phyloP scores from a whole-genome alignment of 345 rosid species.

The Anastatica hierochuntica region DNA sequence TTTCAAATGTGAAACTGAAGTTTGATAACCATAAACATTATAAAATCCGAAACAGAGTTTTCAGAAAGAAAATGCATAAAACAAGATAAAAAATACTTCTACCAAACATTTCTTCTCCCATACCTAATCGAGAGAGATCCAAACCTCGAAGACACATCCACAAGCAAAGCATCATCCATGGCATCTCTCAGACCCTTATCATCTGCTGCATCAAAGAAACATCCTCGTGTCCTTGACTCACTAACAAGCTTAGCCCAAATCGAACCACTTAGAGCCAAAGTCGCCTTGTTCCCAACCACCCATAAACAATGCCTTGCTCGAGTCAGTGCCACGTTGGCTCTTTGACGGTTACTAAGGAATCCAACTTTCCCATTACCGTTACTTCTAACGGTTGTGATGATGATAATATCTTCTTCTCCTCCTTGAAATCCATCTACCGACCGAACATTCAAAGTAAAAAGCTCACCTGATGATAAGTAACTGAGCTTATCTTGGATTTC shows the following conservation, averaged over 20 bases:
- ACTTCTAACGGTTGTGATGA: constrained; percentile 35
- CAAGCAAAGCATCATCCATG: constrained; percentile 2
- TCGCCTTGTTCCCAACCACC: constrained; percentile 34
- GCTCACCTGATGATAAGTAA: neutral
- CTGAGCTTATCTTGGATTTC: constrained; percentile 26
- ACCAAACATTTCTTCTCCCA: neutral
- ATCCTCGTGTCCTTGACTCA: constrained; percentile 25
- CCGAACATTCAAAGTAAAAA: constrained; percentile 21
- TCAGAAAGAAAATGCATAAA: too few relatives aligned
- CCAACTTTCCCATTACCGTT: constrained; percentile 28
- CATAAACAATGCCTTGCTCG: constrained; percentile 35
- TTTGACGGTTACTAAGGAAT: constrained; percentile 24
- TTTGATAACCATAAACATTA: too few relatives aligned
- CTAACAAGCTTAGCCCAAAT: constrained; percentile 26
- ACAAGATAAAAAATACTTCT: too few relatives aligned
- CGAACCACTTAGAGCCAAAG: constrained; percentile 19
- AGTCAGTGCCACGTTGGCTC: constrained; percentile 28
- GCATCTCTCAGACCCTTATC: constrained; percentile 12
- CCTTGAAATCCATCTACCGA: constrained; percentile 43
- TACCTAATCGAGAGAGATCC: neutral
- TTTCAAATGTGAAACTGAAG: too few relatives aligned
- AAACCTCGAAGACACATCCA: constrained; percentile 8
- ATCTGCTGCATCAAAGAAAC: constrained; percentile 25
- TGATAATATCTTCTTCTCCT: constrained; percentile 34
- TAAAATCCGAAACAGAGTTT: too few relatives aligned